Conservation (phyloP, 805 yeast genomes). For the Komagataella mondaviorum region DNA sequence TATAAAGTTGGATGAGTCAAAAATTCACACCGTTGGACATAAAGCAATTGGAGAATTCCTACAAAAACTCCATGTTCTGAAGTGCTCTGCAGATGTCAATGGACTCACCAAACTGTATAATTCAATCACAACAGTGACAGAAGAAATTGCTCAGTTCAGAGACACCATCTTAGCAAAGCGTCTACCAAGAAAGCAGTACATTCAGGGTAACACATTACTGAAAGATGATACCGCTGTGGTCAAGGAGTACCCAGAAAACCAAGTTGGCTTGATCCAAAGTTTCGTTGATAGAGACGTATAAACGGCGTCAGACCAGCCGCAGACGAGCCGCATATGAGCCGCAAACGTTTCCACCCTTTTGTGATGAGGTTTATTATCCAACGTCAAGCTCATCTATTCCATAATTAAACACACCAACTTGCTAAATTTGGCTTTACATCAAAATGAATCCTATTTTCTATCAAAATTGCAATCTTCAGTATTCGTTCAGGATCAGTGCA, state of each 20-base stretch:
- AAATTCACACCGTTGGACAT: slow-evolving; percentile 60
- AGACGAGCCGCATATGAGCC: neutral
- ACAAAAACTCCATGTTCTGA: slow-evolving; percentile 61
- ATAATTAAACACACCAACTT: neutral
- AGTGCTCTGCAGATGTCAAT: slow-evolving; percentile 60
- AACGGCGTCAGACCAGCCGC: neutral
- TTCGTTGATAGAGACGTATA: slow-evolving; percentile 44
- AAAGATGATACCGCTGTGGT: slow-evolving; percentile 28
- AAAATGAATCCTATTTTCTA: neutral
- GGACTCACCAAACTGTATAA: slow-evolving; percentile 51
- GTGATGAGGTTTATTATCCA: neutral
- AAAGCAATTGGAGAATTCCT: slow-evolving; percentile 62
- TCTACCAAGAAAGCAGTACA: slow-evolving; percentile 72
- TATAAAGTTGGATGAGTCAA: slow-evolving; percentile 42
- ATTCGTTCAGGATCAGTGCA: neutral
- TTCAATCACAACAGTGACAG: slow-evolving; percentile 55
- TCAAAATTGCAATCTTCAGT: neutral
- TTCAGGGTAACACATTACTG: slow-evolving; percentile 62
- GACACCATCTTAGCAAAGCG: slow-evolving; percentile 57
- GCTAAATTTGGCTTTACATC: neutral
- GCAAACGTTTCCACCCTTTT: neutral
- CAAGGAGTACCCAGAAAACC: slow-evolving; percentile 64
- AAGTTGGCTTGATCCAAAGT: slow-evolving; percentile 67
- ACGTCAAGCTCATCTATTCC: neutral
- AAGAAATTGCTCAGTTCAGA: slow-evolving; percentile 51